phyloP scores from a whole-genome alignment of 169 alveolate genomes.

The Besnoitia besnoiti region DNA sequence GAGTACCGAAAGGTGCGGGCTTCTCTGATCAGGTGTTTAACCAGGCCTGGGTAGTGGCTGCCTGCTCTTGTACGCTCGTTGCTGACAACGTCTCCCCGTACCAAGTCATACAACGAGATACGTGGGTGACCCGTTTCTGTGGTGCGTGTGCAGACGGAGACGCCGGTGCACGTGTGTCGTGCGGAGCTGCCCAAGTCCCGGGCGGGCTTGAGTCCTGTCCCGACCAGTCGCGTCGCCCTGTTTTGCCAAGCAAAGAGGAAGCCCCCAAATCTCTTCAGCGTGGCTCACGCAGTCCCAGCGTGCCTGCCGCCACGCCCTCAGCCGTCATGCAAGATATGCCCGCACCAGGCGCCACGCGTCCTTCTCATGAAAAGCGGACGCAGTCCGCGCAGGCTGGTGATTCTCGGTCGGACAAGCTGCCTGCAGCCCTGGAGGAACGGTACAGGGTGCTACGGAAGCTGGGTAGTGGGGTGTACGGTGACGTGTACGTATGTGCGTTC shows the following conservation, averaged over 20 bases:
- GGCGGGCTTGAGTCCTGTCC: neutral
- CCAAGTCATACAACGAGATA: no score
- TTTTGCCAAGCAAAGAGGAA: no score
- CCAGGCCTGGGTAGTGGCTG: no score
- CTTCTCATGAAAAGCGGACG: neutral
- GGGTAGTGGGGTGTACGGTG: conserved; percentile 48
- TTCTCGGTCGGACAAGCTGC: neutral
- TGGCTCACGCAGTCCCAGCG: neutral
- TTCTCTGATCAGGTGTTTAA: no score
- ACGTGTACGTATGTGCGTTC: conserved; percentile 35
- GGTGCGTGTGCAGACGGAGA: neutral
- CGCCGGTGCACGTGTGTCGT: neutral
- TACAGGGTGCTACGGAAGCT: neutral
- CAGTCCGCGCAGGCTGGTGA: neutral
- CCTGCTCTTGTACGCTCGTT: no score
- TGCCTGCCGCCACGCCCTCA: neutral
- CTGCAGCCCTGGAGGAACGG: conserved; percentile 10
- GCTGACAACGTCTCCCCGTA: no score
- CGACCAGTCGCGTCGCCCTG: no score
- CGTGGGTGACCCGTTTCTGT: neutral
- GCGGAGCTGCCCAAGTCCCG: neutral
- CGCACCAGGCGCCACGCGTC: neutral
- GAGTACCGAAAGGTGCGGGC: no score
- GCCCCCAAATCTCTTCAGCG: no score
- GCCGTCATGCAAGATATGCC: neutral